These are phyloP conservation scores for Obba rivulosa DNA, from an alignment of 768 basidiomycete genomes.

Conservation along the genomic window DNA sequence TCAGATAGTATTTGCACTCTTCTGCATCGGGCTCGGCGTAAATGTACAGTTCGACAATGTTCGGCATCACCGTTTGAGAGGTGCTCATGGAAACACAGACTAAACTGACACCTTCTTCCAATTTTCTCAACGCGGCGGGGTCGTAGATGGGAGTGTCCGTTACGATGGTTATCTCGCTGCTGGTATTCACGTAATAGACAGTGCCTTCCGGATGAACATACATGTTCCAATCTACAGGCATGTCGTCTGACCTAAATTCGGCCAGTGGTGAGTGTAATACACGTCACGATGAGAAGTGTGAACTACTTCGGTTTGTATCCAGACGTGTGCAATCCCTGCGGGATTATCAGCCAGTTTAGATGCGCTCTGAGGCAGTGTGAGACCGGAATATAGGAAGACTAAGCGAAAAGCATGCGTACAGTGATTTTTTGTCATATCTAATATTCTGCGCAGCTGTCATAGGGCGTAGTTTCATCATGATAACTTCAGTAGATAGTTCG, in stretches of 20 bases:
- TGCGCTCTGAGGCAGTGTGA: too few relatives aligned
- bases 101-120: not conserved
- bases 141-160: slow-evolving; percentile 6
- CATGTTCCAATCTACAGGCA: slow-evolving; percentile 4
- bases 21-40: slow-evolving; percentile 1
- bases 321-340: too few relatives aligned
- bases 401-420: too few relatives aligned
- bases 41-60: slow-evolving; percentile 11
- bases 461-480: too few relatives aligned
- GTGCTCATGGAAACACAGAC: not conserved
- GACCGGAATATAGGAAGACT: too few relatives aligned
- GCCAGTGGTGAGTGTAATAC: too few relatives aligned
- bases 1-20: slow-evolving; percentile 12
- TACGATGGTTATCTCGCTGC: not conserved
- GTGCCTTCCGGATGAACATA: slow-evolving; percentile 15
- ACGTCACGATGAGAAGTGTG: too few relatives aligned
- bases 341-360: too few relatives aligned
- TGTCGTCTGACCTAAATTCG: not conserved
- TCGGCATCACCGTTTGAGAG: not conserved
- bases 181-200: slow-evolving; percentile 9
- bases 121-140: not conserved
- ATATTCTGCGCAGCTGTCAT: too few relatives aligned
- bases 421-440: too few relatives aligned
- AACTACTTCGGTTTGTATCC: too few relatives aligned
- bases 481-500: too few relatives aligned